These are phyloP conservation scores for Carex scoparia DNA, from an alignment of 176 grass and related monocot genomes.

Conservation along the genomic window DNA sequence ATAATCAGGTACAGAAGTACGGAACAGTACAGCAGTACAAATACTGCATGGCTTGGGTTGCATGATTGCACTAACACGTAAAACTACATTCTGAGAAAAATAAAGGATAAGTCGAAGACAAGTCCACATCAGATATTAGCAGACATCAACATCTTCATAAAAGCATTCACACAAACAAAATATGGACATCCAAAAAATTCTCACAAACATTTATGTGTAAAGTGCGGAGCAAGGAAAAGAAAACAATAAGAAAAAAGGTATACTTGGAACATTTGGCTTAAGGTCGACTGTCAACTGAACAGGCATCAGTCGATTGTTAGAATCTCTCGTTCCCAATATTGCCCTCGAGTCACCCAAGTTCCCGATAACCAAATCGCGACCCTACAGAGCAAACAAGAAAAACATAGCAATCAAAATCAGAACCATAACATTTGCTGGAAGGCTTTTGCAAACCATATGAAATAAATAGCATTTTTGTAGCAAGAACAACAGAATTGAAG, in stretches of 20 bases:
- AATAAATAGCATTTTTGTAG: neutral
- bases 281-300: slow-evolving; percentile 70
- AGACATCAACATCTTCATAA: slow-evolving; percentile 12
- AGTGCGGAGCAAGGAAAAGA: neutral
- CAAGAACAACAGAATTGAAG: neutral
- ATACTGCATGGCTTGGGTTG: neutral
- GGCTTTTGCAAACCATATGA: neutral
- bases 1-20: neutral
- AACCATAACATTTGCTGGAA: neutral
- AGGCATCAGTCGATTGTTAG: slow-evolving; percentile 42
- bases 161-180: slow-evolving; percentile 12
- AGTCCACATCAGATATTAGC: slow-evolving; percentile 1
- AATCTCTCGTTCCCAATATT: slow-evolving; percentile 64
- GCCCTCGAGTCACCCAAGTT: slow-evolving; percentile 81
- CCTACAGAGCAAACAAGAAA: slow-evolving; percentile 39
- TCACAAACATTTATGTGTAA: neutral
- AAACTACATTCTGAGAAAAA: neutral
- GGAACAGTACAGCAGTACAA: neutral
- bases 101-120: neutral
- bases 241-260: slow-evolving; percentile 13
- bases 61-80: neutral
- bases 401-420: neutral
- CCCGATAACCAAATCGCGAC: slow-evolving; percentile 54
- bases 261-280: slow-evolving; percentile 79
- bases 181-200: slow-evolving; percentile 18